phyloP scores from a whole-genome alignment of 1,139 yeast species.

The Taphrina pruni region DNA sequence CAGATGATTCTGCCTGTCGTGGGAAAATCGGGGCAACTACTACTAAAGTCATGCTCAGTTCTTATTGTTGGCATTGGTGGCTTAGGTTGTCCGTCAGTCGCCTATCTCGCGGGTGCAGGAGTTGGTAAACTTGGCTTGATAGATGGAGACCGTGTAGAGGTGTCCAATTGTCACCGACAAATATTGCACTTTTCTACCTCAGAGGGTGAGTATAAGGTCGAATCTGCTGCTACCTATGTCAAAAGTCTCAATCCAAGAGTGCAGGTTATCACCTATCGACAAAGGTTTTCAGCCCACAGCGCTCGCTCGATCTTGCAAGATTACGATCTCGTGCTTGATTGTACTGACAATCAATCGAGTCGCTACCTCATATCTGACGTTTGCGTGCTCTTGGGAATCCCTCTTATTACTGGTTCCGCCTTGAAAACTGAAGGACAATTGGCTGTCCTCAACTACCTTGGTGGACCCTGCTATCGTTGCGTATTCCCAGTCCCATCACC shows the following conservation, averaged over 20 bases:
- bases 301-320: slow-evolving; percentile 66
- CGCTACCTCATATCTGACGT: slow-evolving; percentile 88
- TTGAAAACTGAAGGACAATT: slow-evolving; percentile 90
- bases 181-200: slow-evolving; percentile 71
- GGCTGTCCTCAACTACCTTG: slow-evolving; percentile 68
- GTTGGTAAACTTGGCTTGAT: slow-evolving; percentile 83
- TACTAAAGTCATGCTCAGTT: slow-evolving; percentile 63
- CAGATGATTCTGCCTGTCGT: slow-evolving; percentile 90
- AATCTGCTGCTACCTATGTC: slow-evolving; percentile 63
- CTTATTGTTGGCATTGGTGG: slow-evolving; percentile 97
- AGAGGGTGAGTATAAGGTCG: slow-evolving; percentile 76
- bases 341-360: slow-evolving; percentile 91
- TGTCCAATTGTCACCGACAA: slow-evolving; percentile 87
- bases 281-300: slow-evolving; percentile 61
- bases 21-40: slow-evolving; percentile 66
- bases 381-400: slow-evolving; percentile 59
- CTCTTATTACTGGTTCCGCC: slow-evolving; percentile 92
- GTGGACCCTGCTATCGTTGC: slow-evolving; percentile 94
- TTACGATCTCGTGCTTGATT: slow-evolving; percentile 83
- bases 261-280: slow-evolving; percentile 59
- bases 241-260: slow-evolving; percentile 70
- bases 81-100: slow-evolving; percentile 87
- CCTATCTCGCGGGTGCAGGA: slow-evolving; percentile 87
- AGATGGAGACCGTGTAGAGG: slow-evolving; percentile 84
- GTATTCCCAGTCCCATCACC: slow-evolving; percentile 91